Base-by-base conservation (phyloP, 2,329 filamentous ascomycete genomes). In the Fusarium pininemorale region DNA sequence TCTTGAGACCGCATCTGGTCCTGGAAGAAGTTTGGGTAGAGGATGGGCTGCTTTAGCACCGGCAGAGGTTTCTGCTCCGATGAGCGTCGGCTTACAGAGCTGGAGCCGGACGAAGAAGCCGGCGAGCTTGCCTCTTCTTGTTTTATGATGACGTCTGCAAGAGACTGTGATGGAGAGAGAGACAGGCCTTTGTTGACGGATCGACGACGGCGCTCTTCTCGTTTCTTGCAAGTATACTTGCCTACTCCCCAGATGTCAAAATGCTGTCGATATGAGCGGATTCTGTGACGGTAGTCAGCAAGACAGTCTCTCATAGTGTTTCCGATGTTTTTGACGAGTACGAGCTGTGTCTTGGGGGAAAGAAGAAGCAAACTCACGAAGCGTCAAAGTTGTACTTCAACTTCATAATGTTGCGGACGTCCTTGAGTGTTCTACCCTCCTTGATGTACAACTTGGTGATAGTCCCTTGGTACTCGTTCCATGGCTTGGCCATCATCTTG, bases 251-350 rank as follows among this genome's bases (percentile, higher is more conserved):
- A 88, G 66, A 78, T 81, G 30, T 84, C 81, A 69, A 88, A 83
- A 42, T 84, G 82, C n/a, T 85, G 85, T 26, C 86, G 81, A 73
- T 87, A 88, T 6, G 86, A 85, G 58, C 87, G 84, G n/a, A 80
- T 82, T 22, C 80, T 75, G 24, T 32, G 44, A 16, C 8, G 22
- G 15, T 6, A 14, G 39, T 76, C 39, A 75, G 67, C 28, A 22
- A 37, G n/a, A n/a, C 30, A 18, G 28, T 20, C 37, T 39, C 45
- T 44, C 20, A 5, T 14, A 38, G 24, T 24, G 32, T n/a, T 16
- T 28, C 51, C 6, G 13, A 54, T 54, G 24, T 5, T 18, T 8
- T n/a, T 11, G 51, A 28, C 51, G 35, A 54, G 20, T 13, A 38
- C 14, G 15, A 28, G 20, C 20, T 54, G 24, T 22, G 35, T 38